Evolutionary conservation across 352 stramenopile species (phyloP), one percentile per base, ranked within the genome.

Genomic region (Blastocystis sp.): DNA sequence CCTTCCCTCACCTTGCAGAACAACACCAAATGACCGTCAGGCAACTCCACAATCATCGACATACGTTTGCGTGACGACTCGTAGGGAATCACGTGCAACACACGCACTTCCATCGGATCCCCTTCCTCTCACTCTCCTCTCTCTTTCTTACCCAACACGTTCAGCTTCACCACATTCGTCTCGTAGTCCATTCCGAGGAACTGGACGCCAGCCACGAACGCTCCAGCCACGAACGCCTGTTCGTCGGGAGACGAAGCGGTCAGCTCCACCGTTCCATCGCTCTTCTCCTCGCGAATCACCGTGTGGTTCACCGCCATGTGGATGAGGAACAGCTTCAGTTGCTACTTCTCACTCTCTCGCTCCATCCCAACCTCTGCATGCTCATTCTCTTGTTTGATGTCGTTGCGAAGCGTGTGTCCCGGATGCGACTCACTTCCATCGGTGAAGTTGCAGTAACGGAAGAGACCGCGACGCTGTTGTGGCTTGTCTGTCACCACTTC

Each of bases 261-360:
- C 78, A 96, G 90, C 0, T 91, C 89, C 2, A 95, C 86, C 78
- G 87, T 91, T 2, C 91, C 92, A 57, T 96, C 94, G 0, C 91
- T 84, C 38, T 95, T 91, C 49, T 91, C 93, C 89, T 99, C 96
- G 0, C 97, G 94, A 87, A 98, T 97, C 65, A 98, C 95, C 3
- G 95, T 98, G 89, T 98, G 93, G 87, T 93, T 96, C 4, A 96
- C 89, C 0, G 93, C 91, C 24, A 97, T 86, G 93, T 92, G 46
- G 84, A 91, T 76, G 91, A 94, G 86, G 93, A 97, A 75, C 87
- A 91, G 54, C 48, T 48, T 48, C 63, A 73, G 63, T 44, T 73
- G 42, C 79, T 87, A 81, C 14, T 48, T 27, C 3, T 79, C 29
- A 54, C 1, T 18, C 54, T 32, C 4, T 8, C n/a, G 7, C 8